Conservation (phyloP, 1,139 yeast species). For the Blastobotrys aristatus region DNA sequence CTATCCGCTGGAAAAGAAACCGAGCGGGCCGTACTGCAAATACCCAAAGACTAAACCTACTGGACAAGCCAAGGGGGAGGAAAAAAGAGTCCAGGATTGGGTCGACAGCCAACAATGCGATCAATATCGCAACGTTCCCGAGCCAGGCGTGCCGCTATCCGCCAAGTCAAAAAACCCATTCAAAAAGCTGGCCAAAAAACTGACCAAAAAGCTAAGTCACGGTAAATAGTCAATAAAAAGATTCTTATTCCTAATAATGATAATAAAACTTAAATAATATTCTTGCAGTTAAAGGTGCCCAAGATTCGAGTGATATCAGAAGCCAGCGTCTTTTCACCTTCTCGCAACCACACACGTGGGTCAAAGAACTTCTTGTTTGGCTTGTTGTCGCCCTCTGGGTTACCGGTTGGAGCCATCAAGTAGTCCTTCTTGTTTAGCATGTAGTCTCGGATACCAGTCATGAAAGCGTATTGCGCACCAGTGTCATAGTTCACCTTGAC, state of each 20-base stretch:
- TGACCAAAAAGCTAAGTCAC: background rate
- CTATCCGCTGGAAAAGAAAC: background rate
- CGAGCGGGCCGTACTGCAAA: conserved; percentile 7
- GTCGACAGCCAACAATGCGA: background rate
- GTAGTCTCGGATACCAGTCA: conserved; percentile 95
- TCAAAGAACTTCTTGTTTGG: conserved; percentile 97
- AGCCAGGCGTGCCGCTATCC: background rate
- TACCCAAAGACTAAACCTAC: conserved; percentile 1
- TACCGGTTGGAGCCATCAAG: conserved; percentile 83
- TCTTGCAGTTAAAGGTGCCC: background rate
- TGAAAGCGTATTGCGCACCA: conserved; percentile 98
- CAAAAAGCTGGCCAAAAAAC: background rate
- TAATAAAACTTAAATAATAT: background rate
- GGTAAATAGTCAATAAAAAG: background rate
- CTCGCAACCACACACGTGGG: conserved; percentile 99
- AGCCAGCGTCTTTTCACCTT: conserved; percentile 97
- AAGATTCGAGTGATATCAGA: background rate
- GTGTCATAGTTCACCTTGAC: conserved; percentile 99
- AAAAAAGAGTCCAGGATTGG: background rate
- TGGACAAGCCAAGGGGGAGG: background rate
- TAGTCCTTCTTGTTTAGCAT: conserved; percentile 94
- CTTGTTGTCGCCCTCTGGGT: conserved; percentile 99
- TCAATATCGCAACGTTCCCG: background rate
- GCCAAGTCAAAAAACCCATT: background rate
- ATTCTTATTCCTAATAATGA: background rate